These are phyloP conservation scores for Leishmania major DNA, from an alignment of 208 protist genomes.

Conservation along the genomic window DNA sequence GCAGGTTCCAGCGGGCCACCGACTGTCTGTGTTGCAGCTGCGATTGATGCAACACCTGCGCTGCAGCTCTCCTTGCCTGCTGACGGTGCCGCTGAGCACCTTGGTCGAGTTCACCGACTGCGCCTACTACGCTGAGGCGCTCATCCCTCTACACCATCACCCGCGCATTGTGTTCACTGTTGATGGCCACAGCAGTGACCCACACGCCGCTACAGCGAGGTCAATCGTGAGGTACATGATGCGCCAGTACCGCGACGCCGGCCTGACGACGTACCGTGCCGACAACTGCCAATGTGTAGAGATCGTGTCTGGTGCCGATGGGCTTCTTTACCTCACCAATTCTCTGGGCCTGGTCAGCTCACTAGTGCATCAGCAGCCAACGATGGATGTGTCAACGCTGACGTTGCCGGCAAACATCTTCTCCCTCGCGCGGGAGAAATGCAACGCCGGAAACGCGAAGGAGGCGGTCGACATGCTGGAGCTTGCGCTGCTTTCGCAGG, in stretches of 20 bases:
- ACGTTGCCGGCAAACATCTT: constrained; percentile 11
- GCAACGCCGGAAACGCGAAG: constrained; percentile 26
- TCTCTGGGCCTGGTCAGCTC: constrained; percentile 43
- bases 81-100: constrained; percentile 39
- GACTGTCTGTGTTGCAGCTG: constrained; percentile 35
- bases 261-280: constrained; percentile 6
- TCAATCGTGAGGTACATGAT: constrained; percentile 26
- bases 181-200: constrained; percentile 28
- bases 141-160: constrained; percentile 50
- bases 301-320: constrained; percentile 42
- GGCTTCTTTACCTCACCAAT: constrained; percentile 59
- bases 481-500: constrained; percentile 26
- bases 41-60: constrained; percentile 29
- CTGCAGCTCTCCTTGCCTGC: constrained; percentile 15
- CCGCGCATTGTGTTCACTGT: constrained; percentile 37
- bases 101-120: constrained; percentile 28
- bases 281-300: constrained; percentile 37
- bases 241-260: constrained; percentile 12
- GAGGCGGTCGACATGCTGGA: constrained; percentile 42
- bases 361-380: constrained; percentile 15
- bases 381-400: constrained; percentile 9
- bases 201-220: neutral
- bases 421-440: constrained; percentile 15
- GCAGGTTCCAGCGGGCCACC: constrained; percentile 31
- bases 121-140: constrained; percentile 49